Evolutionary conservation across 805 yeast genomes (phyloP), one percentile per base, ranked within the genome.

Genomic region (Candida berthetii): DNA sequence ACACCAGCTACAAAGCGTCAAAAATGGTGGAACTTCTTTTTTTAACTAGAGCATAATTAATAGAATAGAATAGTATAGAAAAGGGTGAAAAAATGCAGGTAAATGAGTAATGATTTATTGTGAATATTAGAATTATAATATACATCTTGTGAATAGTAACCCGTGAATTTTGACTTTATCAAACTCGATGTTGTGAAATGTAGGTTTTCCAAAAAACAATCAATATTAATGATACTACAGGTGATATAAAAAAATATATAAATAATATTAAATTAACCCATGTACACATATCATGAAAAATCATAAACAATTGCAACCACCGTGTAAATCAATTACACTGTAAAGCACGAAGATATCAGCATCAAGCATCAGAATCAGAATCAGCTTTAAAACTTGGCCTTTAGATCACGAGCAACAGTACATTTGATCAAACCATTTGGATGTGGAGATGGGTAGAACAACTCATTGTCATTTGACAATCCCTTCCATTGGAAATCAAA

Each of bases 341-440:
- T 7, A n/a, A 28, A 28, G 13, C 5, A n/a, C 13, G 13, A 28
- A 28, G 31, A 28, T 28, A 11, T 28, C 31, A 11, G 13, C 13
- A 4, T 8, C 7, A 7, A 11, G 9, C 9, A 22, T 22, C 25
- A 22, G 9, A 7, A 22, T 6, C 25, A 6, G 6, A 7, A 22
- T 7, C 25, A 22, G 9, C 6, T 22, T 60, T 59, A 79, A 45
- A 79, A 60, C 63, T 76, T 86, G 43, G 82, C 65, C 58, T 78
- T 74, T 20, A 71, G 48, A 35, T 64, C 62, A 66, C 96, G 82
- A 42, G 81, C 84, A 50, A 90, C 96, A 15, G 90, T 85, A 62
- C 88, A 82, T 62, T 82, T 84, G 64, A 90, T 90, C 64, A 85
- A 76, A 38, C 97, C 97, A 60, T 86, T 89, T 55, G 97, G 97